These are phyloP conservation scores for Globisporangium echinulatum DNA, from an alignment of 352 stramenopile species.

Conservation along the genomic window DNA sequence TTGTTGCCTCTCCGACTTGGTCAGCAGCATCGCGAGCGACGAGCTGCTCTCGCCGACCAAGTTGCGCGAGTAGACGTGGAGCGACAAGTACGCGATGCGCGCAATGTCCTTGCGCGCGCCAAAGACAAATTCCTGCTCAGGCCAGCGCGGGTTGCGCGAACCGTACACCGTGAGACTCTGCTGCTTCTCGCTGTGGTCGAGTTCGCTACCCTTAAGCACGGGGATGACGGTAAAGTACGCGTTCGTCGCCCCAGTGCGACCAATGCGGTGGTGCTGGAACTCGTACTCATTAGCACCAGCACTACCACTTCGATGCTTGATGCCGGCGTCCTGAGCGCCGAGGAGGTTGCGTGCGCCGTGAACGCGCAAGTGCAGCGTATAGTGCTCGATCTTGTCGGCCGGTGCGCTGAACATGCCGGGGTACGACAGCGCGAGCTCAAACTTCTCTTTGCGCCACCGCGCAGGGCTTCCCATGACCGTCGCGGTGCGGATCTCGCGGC, in stretches of 20 bases:
- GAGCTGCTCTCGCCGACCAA: constrained; percentile 25
- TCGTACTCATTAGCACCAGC: background rate
- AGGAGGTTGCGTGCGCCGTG: constrained; percentile 35
- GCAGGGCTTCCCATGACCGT: constrained; percentile 23
- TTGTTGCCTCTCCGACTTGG: constrained; percentile 21
- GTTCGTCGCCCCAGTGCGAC: constrained; percentile 21
- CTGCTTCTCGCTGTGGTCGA: constrained; percentile 35
- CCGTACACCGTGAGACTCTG: constrained; percentile 70
- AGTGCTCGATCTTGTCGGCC: constrained; percentile 20
- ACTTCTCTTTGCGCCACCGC: constrained; percentile 57
- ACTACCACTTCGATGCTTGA: background rate
- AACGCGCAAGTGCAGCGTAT: constrained; percentile 41
- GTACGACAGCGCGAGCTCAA: constrained; percentile 56
- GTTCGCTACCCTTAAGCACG: constrained; percentile 31
- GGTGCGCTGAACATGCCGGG: constrained; percentile 41
- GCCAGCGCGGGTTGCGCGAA: constrained; percentile 51
- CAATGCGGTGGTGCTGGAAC: constrained; percentile 9
- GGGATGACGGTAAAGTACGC: constrained; percentile 71
- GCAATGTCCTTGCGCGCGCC: constrained; percentile 41
- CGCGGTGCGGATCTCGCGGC: constrained; percentile 33
- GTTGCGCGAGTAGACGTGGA: constrained; percentile 65
- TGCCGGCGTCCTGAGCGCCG: constrained; percentile 1
- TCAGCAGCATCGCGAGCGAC: constrained; percentile 29
- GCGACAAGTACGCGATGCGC: constrained; percentile 51
- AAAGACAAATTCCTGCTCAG: constrained; percentile 58